These are phyloP conservation scores for Elaeis oleifera DNA, from an alignment of 202 grass and related monocot species.

Conservation along the genomic window DNA sequence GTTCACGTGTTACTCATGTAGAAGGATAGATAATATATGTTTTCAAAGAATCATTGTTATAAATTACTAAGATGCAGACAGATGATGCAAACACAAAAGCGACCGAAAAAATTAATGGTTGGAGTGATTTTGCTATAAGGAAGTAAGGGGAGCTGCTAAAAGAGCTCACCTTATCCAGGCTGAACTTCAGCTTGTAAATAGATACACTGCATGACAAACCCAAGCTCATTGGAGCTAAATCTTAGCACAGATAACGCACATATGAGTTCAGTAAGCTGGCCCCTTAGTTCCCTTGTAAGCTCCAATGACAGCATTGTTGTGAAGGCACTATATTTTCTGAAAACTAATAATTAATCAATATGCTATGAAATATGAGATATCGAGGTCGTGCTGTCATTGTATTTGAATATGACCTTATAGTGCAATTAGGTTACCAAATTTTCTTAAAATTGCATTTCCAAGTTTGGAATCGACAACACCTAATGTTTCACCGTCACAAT, in stretches of 20 bases:
- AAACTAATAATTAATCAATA: slow-evolving; percentile 1
- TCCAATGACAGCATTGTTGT: slow-evolving; percentile 80
- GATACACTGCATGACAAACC: slow-evolving; percentile 81
- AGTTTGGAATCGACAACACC: slow-evolving; percentile 85
- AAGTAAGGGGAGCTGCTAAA: background rate
- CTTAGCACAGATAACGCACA: slow-evolving; percentile 62
- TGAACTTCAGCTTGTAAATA: slow-evolving; percentile 94
- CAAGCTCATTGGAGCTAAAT: slow-evolving; percentile 81
- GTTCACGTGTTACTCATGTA: no score
- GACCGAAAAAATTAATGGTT: no score
- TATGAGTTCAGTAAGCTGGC: slow-evolving; percentile 70
- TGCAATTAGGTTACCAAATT: slow-evolving; percentile 43
- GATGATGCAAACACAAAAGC: no score
- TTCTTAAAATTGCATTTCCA: slow-evolving; percentile 82
- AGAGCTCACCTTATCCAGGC: slow-evolving; percentile 69
- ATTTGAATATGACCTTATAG: background rate
- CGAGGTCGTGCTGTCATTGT: background rate
- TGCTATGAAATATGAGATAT: slow-evolving; percentile 1
- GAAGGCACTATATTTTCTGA: slow-evolving; percentile 90
- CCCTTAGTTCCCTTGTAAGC: slow-evolving; percentile 71
- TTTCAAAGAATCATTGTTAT: no score
- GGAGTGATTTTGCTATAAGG: no score
- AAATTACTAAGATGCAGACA: no score
- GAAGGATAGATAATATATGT: no score
- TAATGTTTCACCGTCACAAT: slow-evolving; percentile 78